Evolutionary conservation across 139 green algal genomes (phyloP), one percentile per base, ranked within the genome.

Genomic region (Tetraselmis striata): DNA sequence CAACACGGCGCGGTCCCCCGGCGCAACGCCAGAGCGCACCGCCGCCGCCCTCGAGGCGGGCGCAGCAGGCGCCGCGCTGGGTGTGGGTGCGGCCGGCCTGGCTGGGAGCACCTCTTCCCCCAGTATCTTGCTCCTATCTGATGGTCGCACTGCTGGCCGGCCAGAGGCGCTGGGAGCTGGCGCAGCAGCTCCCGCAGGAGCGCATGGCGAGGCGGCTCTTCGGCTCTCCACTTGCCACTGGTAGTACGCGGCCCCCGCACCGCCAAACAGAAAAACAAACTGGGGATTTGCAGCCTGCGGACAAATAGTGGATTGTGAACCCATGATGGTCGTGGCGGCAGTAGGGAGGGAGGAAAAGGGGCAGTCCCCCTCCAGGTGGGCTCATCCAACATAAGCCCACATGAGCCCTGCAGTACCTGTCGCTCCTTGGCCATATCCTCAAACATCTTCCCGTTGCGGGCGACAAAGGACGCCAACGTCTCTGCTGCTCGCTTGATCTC

Each of bases 241-340:
- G 83, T 97, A 98, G 88, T 96, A 98, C 45, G 83, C 85, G 1
- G 86, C 78, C 1, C 92, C 94, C 1, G 90, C 79, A 0, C 92
- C 95, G 2, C 90, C 92, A 1, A 87, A 76, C 28, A 98, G 86
- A 82, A 98, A 98, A 0, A 67, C 77, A 81, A 93, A 95, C 74
- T 85, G 83, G 31, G 79, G 80, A 18, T 67, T 67, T 18, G 11
- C 45, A 67, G 18, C 5, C 45, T 67, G 45, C 11, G 45, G 45
- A 5, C 45, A n/a, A n/a, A n/a, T n/a, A n/a, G n/a, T n/a, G n/a
- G n/a, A n/a, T n/a, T n/a, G n/a, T n/a, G n/a, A n/a, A n/a, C n/a
- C n/a, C n/a, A n/a, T n/a, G n/a, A n/a, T n/a, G n/a, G n/a, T n/a
- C n/a, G n/a, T n/a, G n/a, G n/a, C n/a, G n/a, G n/a, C n/a, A n/a